Base-by-base conservation (phyloP, 768 basidiomycete genomes). In the Panaeolus cyanescens region DNA sequence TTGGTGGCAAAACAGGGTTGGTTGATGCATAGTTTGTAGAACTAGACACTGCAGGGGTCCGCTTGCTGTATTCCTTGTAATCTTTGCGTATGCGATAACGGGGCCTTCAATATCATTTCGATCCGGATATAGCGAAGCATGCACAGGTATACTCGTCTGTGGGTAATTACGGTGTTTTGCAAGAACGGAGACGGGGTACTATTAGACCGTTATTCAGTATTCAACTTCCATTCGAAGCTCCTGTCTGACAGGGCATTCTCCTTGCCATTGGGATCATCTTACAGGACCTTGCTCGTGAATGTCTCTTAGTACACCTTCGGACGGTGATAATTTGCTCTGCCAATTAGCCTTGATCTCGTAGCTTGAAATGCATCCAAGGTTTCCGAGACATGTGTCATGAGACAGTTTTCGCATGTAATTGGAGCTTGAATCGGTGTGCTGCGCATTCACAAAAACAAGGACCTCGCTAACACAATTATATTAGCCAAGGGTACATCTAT, bases 11-110 rank as follows among this genome's bases (percentile, higher is more conserved):
- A 83, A 82, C 61, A 71, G 68, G 59, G 66, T 67, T 59, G 60
- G 25, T 9, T 12, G 53, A 75, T 70, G 50, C 71, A 55, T 32
- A 58, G 61, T 54, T 65, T 73, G 28, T 77, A 76, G 60, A 77
- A 76, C 34, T 71, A 71, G 56, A 57, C 60, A 81, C 63, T 81
- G 9, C 62, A 82, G 45, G 77, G 71, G 62, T 55, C 7, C 19
- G 25, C 15, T 31, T 55, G 10, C 5, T 19, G 15, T 50, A 50
- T 50, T 25, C 45, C 15, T 50, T 25, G 45, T 50, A 50, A 40
- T 40, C 30, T 30, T 13, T 50, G 30, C 19, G 53, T 59, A 59
- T 54, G 17, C 32, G 19, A n/a, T 34, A 50, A 15, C 25, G 22
- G 45, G 30, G 25, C 30, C 10, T 30, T 28, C 25, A 50, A 50